Base-by-base conservation (phyloP, 1,284 basidiomycete genomes). In the Apiotrichum gamsii region DNA sequence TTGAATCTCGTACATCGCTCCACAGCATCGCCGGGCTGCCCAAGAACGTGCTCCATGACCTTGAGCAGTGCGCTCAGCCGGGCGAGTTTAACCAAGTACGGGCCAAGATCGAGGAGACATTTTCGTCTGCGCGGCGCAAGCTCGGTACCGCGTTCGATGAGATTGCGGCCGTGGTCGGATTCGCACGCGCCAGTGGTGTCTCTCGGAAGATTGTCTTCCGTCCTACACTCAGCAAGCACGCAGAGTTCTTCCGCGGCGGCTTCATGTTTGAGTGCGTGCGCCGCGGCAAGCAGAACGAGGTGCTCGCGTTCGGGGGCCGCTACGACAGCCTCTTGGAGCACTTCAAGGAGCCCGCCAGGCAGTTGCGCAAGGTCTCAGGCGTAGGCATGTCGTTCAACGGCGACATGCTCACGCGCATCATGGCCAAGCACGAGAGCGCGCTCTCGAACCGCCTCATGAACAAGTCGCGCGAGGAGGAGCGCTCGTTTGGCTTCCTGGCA, bases 371-470 rank as follows among this genome's bases (percentile, higher is more conserved):
- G 49, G 54, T 71, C 0, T 75, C 75, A 43, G 76, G 74, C n/a
- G 78, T 77, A 1, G 77, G 77, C 23, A 71, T 78, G 49, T 75
- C 77, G 20, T 64, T 79, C 25, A 71, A 76, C 0, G 72, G 77
- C 15, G 76, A 77, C 38, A 74, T 74, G 54, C 69, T 80, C 18
- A 75, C 76, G 1, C 56, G 62, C 28, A 65, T 72, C 9, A 70
- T 75, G 0, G 67, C 70, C 18, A 69, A 75, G 31, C 70, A 74
- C 24, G 70, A 76, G 50, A 64, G 60, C 9, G 68, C 70, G 9
- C 56, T 74, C 21, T 64, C 72, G 16, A 61, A 65, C 30, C 61
- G 72, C 20, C 57, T 74, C 29, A 72, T 74, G 59, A 60, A 69
- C 36, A 69, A 72, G 36, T 67, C 73, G 13, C 69, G 69, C 25